Conservation (phyloP, 345 rosid genomes). For the Melastoma malabathricum region DNA sequence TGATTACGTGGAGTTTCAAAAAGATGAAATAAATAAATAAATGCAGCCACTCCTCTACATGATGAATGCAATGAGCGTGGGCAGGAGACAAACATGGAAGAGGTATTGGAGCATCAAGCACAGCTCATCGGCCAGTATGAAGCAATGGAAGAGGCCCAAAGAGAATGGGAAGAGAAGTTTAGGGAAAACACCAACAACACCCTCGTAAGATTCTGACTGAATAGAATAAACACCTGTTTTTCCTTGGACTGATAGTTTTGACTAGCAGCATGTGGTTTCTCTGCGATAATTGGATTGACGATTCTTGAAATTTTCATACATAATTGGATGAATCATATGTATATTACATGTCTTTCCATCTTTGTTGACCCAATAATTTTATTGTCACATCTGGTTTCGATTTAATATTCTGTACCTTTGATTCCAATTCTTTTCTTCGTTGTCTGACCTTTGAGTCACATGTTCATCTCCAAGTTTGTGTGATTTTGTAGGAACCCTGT, state of each 20-base stretch:
- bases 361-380: too few species aligned
- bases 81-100: constrained; percentile 52
- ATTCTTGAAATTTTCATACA: too few species aligned
- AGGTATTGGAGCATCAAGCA: constrained; percentile 62
- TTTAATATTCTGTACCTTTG: too few species aligned
- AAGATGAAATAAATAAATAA: constrained; percentile 20
- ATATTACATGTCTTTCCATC: too few species aligned
- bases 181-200: constrained; percentile 52
- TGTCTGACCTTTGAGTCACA: not conserved
- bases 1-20: constrained; percentile 13
- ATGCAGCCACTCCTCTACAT: constrained; percentile 11
- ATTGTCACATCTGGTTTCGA: too few species aligned
- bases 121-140: constrained; percentile 63
- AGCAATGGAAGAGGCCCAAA: constrained; percentile 87
- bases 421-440: not conserved
- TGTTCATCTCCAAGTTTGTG: constrained; percentile 1
- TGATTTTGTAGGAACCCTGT: constrained; percentile 49
- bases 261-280: too few species aligned
- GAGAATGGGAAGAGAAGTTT: constrained; percentile 90
- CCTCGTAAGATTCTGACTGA: constrained; percentile 38
- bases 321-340: too few species aligned
- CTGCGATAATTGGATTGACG: too few species aligned
- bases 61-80: constrained; percentile 17
- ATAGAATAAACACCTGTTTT: too few species aligned
- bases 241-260: too few species aligned